These are phyloP conservation scores for Cercospora canescens DNA, from an alignment of 2,329 filamentous ascomycete species.

Conservation along the genomic window DNA sequence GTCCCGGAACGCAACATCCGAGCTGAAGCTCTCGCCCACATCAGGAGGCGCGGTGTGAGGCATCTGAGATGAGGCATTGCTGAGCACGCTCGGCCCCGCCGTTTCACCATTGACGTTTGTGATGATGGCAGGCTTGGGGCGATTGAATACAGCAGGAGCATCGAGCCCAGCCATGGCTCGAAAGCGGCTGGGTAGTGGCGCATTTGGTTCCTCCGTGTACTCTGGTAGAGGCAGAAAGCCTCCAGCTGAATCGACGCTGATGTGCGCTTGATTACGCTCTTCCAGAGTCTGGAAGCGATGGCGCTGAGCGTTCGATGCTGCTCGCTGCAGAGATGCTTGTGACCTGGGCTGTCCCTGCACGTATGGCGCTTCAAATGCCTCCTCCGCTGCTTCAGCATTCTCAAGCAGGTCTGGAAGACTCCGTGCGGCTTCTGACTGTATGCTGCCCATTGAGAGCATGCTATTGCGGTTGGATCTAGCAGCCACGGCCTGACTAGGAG, in stretches of 20 bases:
- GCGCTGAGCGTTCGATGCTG: constrained; percentile 66
- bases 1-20: constrained; percentile 29
- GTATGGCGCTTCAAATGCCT: constrained; percentile 37
- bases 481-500: constrained; percentile 9
- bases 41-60: constrained; percentile 28
- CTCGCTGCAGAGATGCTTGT: constrained; percentile 35
- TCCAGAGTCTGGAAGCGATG: constrained; percentile 65
- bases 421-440: constrained; percentile 30
- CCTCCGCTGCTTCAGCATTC: constrained; percentile 27
- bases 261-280: constrained; percentile 48
- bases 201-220: constrained; percentile 63
- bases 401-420: constrained; percentile 37
- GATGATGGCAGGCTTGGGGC: constrained; percentile 19
- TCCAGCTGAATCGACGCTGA: constrained; percentile 65
- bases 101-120: constrained; percentile 15
- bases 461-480: constrained; percentile 23
- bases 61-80: constrained; percentile 4
- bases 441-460: constrained; percentile 28
- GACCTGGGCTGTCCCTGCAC: constrained; percentile 36
- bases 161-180: constrained; percentile 39
- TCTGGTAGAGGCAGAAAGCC: constrained; percentile 82
- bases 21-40: constrained; percentile 27
- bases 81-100: background rate
- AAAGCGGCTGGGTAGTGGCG: constrained; percentile 38
- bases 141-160: constrained; percentile 24